These are phyloP conservation scores for Diaporthe ilicicola DNA, from an alignment of 2,329 filamentous ascomycete genomes.

Conservation along the genomic window DNA sequence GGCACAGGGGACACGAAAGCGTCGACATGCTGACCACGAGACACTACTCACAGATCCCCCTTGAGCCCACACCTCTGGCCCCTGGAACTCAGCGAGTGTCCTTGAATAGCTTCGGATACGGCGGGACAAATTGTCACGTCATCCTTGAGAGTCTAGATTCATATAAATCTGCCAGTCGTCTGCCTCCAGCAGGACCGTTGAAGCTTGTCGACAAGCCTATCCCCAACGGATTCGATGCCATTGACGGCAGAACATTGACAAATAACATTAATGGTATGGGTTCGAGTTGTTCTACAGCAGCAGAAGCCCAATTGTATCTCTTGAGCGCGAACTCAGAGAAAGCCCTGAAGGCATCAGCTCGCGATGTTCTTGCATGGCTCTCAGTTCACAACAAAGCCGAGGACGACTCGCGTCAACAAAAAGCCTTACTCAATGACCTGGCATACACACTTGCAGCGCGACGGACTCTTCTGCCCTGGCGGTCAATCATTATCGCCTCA, in stretches of 20 bases:
- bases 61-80: conserved; percentile 30
- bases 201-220: no score
- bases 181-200: neutral
- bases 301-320: neutral
- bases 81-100: conserved; percentile 33
- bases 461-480: conserved; percentile 40
- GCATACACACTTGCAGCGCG: conserved; percentile 38
- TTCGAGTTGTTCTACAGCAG: no score
- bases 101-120: conserved; percentile 54
- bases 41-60: neutral
- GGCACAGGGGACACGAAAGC: no score
- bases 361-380: neutral
- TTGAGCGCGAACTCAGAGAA: conserved; percentile 8
- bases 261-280: neutral
- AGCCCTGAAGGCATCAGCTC: neutral
- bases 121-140: conserved; percentile 54
- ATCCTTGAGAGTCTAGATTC: conserved; percentile 43
- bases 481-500: conserved; percentile 37
- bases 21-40: neutral
- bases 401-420: neutral
- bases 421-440: conserved; percentile 31
- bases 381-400: neutral
- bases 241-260: no score
- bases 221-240: no score
- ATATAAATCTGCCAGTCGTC: neutral